Base-by-base conservation (phyloP, 805 yeast genomes). In the Priceomyces castillae region DNA sequence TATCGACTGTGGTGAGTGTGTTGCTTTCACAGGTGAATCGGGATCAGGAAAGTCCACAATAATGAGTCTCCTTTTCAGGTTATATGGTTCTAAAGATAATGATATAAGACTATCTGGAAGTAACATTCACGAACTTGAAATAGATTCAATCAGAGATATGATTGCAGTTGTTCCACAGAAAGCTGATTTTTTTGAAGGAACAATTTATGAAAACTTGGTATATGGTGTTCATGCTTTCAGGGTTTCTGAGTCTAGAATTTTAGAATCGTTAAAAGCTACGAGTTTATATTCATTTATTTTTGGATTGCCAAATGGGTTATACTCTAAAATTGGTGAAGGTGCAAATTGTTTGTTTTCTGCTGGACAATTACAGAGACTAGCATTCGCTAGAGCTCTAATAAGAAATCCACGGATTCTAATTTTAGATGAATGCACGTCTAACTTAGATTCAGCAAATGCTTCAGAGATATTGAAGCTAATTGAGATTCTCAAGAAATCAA, bases 31-130 rank as follows among this genome's bases (percentile, higher is more conserved):
- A 2, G 99, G 99, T 0, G 80, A 77, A 28, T 87, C 97, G 1
- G 99, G 99, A 0, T 76, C 84, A 11, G 99, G 99, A 0, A 94
- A 94, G 61, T 85, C 97, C 0, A 89, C 98, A 0, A 48, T 92
- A 1, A 63, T 80, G 0, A 67, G 74, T 1, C 52, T 90, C 10
- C 49, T 90, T 0, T 61, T 81, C 1, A 67, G 84, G 39, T 61
- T 90, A 1, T 80, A 80, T 46, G 59, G 58, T 1, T 64, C 72
- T 2, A 50, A 62, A 2, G 49, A 62, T 0, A 74, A 78, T 0
- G 41, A 64, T 0, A 63, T 84, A 2, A 53, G 57, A 7, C 47
- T 84, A 7, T 77, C 72, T 33, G 80, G 76, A 0, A 50, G 53
- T 2, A 80, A 81, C 46, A 65, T 87, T 1, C 60, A 64, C 10